phyloP scores from a whole-genome alignment of 163 green algal genomes.

The Coccomyxa subellipsoidea region DNA sequence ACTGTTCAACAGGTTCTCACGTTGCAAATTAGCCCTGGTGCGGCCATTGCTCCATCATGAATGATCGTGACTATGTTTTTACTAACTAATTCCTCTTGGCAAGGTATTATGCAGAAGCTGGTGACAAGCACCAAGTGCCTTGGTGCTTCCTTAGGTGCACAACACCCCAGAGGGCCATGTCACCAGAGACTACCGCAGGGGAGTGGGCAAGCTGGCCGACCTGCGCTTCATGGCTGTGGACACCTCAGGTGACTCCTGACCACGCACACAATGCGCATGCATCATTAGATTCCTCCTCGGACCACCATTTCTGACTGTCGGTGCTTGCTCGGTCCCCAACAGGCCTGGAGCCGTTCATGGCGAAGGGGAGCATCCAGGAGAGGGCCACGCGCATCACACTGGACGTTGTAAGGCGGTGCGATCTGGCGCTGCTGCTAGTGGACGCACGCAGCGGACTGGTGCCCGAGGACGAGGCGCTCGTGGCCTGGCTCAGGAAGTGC shows the following conservation, averaged over 20 bases:
- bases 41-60: too few species aligned
- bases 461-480: slow-evolving; percentile 62
- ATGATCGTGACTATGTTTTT: too few species aligned
- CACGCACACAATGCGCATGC: background rate
- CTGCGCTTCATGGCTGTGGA: slow-evolving; percentile 80
- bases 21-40: slow-evolving; percentile 63
- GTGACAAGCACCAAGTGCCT: too few species aligned
- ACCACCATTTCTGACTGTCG: too few species aligned
- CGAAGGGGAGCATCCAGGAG: background rate
- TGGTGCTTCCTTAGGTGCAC: slow-evolving; percentile 52
- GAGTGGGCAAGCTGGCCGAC: slow-evolving; percentile 67
- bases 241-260: slow-evolving; percentile 53
- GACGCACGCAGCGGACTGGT: slow-evolving; percentile 42
- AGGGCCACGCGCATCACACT: slow-evolving; percentile 1
- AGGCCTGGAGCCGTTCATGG: slow-evolving; percentile 10
- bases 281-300: too few species aligned
- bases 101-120: too few species aligned
- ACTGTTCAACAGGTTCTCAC: slow-evolving; percentile 84
- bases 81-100: too few species aligned
- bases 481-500: slow-evolving; percentile 62
- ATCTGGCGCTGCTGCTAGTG: background rate
- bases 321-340: background rate
- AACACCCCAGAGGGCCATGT: slow-evolving; percentile 90
- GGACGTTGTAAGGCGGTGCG: background rate
- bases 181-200: slow-evolving; percentile 87